Evolutionary conservation across 2,329 filamentous ascomycete species (phyloP).

Genomic region (Amauroascus niger): DNA sequence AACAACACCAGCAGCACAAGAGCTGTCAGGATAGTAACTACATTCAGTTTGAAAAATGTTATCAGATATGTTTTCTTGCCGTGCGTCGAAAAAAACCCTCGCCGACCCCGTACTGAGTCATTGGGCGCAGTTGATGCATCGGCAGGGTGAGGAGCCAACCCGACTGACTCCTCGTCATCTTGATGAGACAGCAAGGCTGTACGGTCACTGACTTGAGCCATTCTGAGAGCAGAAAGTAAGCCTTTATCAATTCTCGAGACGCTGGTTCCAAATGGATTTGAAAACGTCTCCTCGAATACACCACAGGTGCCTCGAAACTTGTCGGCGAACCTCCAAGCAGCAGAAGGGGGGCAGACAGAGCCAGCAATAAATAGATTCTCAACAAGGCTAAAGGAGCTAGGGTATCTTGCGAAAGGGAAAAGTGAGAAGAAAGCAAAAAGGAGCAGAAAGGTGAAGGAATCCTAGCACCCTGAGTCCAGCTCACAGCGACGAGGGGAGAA

Average conservation of each 20-base stretch:
- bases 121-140: neutral
- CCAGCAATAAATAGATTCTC: no score
- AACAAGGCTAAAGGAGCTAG: neutral
- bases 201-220: neutral
- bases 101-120: neutral
- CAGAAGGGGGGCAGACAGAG: no score
- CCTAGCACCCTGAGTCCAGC: neutral
- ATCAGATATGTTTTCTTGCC: neutral
- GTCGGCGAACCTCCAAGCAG: no score
- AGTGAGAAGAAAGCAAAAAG: neutral
- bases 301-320: no score
- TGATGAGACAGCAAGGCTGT: conserved; percentile 4
- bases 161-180: conserved; percentile 1
- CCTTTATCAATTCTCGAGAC: no score
- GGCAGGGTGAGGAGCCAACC: neutral
- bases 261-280: no score
- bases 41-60: conserved; percentile 1
- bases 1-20: conserved; percentile 4
- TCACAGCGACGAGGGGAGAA: neutral
- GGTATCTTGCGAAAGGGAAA: neutral
- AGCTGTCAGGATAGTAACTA: conserved; percentile 1
- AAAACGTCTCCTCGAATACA: no score
- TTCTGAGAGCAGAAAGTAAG: neutral
- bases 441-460: neutral
- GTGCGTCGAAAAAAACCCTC: neutral